Base-by-base conservation (phyloP, 306 rosid species). In the Psophocarpus tetragonolobus region DNA sequence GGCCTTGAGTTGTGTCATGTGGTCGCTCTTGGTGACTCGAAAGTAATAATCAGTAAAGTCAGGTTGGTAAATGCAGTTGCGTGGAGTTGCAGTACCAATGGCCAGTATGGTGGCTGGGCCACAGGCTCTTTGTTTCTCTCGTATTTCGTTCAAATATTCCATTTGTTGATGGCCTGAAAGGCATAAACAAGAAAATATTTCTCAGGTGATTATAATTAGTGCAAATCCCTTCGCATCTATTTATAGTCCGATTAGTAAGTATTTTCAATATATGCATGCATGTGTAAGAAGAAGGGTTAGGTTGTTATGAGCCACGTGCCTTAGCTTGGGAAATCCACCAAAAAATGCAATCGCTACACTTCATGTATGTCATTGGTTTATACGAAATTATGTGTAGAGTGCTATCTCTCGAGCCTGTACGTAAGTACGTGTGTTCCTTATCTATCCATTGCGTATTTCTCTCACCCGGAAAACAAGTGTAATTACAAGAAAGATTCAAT, bases 41-140 rank as follows among this genome's bases (percentile, higher is more conserved):
- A 87, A 84, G 74, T 79, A 87, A 27, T 78, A 84, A 44, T 87
- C 86, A 0, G 86, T 45, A 6, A 75, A 87, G 23, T 81, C 84
- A 20, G 36, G 1, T 79, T 84, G 88, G 54, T 81, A 18, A 32
- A 75, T 36, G 30, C 71, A 81, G 24, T 76, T 75, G 30, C 42
- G 0, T 11, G 86, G 90, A 71, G 58, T 81, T 76, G 87, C 87
- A 0, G 85, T 86, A 0, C 83, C 89, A 83, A 83, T 80, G 18
- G 85, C 87, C 0, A 83, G 62, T 32, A 86, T 76, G 3, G 89
- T 48, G 29, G 87, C 87, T 17, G 79, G 65, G 48, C 79, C 74
- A 48, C 8, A 38, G 57, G 50, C 84, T 20, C 85, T 76, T 30
- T 82, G 69, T 2, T 30, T 9, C 69, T 82, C 82, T 50, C 78